phyloP scores from a whole-genome alignment of 139 green algal genomes.

The Parachlorella kessleri region DNA sequence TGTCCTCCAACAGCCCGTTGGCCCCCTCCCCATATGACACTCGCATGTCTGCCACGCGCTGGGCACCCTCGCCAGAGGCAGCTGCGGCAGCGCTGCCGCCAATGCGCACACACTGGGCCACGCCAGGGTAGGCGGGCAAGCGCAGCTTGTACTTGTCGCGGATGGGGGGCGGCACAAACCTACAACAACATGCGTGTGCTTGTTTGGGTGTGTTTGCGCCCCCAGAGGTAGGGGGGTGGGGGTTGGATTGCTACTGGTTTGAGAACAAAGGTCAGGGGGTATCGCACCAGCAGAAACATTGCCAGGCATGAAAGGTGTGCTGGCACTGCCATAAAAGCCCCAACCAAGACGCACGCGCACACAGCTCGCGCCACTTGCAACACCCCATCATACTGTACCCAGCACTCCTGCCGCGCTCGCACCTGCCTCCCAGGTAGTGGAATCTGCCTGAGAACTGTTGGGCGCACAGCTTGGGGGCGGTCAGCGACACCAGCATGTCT shows the following conservation, averaged over 20 bases:
- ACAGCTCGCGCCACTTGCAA: too few relatives aligned
- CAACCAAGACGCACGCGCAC: too few relatives aligned
- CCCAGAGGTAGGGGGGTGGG: too few relatives aligned
- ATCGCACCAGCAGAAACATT: too few relatives aligned
- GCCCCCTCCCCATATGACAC: conserved; percentile 59
- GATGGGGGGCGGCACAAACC: conserved; percentile 9
- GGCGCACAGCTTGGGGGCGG: conserved; percentile 89
- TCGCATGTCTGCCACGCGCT: conserved; percentile 69
- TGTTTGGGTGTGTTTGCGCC: too few relatives aligned
- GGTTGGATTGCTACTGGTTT: too few relatives aligned
- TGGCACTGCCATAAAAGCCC: too few relatives aligned
- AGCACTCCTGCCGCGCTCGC: too few relatives aligned
- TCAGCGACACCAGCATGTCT: conserved; percentile 94
- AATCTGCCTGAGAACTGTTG: conserved; percentile 75
- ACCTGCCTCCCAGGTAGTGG: conserved; percentile 92
- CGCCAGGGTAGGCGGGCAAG: conserved; percentile 81
- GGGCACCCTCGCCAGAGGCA: neutral
- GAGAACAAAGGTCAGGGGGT: too few relatives aligned
- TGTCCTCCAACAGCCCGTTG: conserved; percentile 7
- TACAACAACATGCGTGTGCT: too few relatives aligned
- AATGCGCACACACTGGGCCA: conserved; percentile 65
- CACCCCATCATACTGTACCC: too few relatives aligned
- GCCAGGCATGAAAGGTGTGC: too few relatives aligned
- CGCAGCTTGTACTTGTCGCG: conserved; percentile 71
- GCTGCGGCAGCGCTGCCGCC: conserved; percentile 1